Conservation (phyloP, 116 monocot species). For the Phalaenopsis hybrid region DNA sequence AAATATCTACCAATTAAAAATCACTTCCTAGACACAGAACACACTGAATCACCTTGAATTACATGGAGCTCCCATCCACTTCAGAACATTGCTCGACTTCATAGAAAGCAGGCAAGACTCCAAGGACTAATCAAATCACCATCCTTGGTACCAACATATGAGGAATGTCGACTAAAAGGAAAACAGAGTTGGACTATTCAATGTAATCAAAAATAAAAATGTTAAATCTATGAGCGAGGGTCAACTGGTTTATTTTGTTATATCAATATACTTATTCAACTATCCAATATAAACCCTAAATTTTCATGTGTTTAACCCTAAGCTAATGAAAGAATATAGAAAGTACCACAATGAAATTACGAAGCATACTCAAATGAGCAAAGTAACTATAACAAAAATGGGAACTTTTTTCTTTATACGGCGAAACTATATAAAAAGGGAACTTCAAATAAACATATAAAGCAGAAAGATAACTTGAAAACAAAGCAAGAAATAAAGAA, state of each 20-base stretch:
- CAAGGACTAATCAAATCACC: too few relatives aligned
- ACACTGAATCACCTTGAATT: too few relatives aligned
- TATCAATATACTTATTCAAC: neutral
- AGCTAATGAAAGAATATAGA: neutral
- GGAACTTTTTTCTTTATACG: neutral
- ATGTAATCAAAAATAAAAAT: too few relatives aligned
- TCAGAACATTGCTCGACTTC: too few relatives aligned
- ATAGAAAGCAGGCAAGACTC: too few relatives aligned
- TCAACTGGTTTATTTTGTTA: neutral
- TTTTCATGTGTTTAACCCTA: neutral
- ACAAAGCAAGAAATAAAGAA: neutral
- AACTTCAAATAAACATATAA: neutral
- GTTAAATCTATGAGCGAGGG: neutral
- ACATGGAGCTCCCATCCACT: too few relatives aligned
- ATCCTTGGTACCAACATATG: too few relatives aligned
- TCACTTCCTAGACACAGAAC: too few relatives aligned
- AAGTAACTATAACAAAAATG: neutral
- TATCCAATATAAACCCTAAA: neutral
- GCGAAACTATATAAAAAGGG: neutral
- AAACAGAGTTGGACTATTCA: too few relatives aligned
- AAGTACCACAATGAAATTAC: neutral
- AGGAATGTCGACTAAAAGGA: too few relatives aligned
- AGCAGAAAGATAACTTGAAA: neutral
- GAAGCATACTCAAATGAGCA: neutral
- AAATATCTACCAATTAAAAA: too few relatives aligned